Evolutionary conservation across 2,329 filamentous ascomycete genomes (phyloP).

Genomic region (Botrytis medusae): DNA sequence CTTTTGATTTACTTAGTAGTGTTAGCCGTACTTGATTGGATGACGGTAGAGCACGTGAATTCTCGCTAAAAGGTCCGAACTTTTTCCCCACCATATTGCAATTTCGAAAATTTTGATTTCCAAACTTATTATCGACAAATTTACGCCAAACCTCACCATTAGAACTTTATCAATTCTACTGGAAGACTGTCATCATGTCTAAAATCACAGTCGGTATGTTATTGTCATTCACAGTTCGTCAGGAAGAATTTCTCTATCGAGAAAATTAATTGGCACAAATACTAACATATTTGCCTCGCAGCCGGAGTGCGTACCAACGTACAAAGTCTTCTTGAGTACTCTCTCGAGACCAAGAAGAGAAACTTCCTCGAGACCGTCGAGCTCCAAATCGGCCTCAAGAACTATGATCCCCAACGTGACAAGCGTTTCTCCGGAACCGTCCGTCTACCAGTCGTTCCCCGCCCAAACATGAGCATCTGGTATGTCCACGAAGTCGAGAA

Average conservation of each 20-base stretch:
- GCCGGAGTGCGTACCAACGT: conserved; percentile 97
- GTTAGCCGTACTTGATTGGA: neutral
- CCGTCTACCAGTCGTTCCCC: conserved; percentile 87
- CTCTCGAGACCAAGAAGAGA: conserved; percentile 90
- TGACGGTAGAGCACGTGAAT: neutral
- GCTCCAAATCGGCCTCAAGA: conserved; percentile 92
- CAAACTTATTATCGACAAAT: conserved; percentile 25
- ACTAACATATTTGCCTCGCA: conserved; percentile 47
- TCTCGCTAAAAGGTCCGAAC: conserved; percentile 12
- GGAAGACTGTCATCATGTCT: conserved; percentile 87
- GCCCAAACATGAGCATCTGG: conserved; percentile 88
- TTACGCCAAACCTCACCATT: conserved; percentile 66
- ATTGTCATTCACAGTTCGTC: conserved; percentile 14
- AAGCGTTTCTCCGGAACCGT: conserved; percentile 99
- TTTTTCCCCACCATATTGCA: conserved; percentile 8
- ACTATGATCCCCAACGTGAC: conserved; percentile 99
- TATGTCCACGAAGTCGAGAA: conserved; percentile 43
- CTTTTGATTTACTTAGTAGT: neutral
- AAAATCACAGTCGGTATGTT: conserved; percentile 75
- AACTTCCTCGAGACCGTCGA: conserved; percentile 97
- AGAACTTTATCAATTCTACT: conserved; percentile 66
- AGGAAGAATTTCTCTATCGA: neutral
- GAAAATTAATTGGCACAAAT: conserved; percentile 3
- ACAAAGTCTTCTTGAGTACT: conserved; percentile 92
- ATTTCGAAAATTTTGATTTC: conserved; percentile 20